Base-by-base conservation (phyloP, 2,329 filamentous ascomycete genomes). In the Colletotrichum eleusines region DNA sequence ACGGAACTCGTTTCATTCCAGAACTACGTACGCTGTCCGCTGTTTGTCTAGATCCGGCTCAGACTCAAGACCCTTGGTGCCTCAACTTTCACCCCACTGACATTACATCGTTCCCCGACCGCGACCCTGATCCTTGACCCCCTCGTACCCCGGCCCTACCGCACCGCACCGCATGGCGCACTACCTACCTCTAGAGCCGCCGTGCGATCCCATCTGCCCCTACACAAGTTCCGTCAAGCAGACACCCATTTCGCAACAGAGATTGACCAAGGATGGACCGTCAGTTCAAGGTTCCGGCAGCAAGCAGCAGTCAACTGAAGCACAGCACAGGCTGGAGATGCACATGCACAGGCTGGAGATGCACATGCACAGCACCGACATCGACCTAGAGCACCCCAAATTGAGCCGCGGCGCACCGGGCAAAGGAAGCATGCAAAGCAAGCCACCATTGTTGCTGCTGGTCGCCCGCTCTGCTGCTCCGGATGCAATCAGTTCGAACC, bases 61-160 rank as follows among this genome's bases (percentile, higher is more conserved):
- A 57, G 63, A 68, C 62, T 46, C 64, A 68, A 71, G 68, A 68
- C 68, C 64, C 68, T 54, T 63, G 68, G 68, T 63, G 68, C 68
- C 31, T 68, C 63, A 68, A 51, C 59, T 58, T 40, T 28, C 38
- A 33, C 50, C 48, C 40, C 48, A 54, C 48, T 42, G 55, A 66
- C 63, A 44, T 14, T 44, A 46, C 44, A 55, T 26, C 38, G 58
- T 60, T n/a, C 33, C 33, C 28, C 40, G 46, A 65, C 66, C 46
- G 38, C 20, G 63, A 70, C 63, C 62, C 48, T 53, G 23, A 50
- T 51, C 55, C 63, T 50, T 60, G 64, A 48, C 35, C 64, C 62
- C 58, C 40, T 46, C 26, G 31, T 28, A 67, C 63, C 63, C 63
- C 67, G 57, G 50, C 57, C 40, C 38, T 42, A 40, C 42, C 44